A percentile compares a stretch with the other conserved stretches of the same genome.
These are phyloP conservation scores for Aquilaria agallochum DNA, from an alignment of 441 rosid species.

Conservation along the genomic window DNA sequence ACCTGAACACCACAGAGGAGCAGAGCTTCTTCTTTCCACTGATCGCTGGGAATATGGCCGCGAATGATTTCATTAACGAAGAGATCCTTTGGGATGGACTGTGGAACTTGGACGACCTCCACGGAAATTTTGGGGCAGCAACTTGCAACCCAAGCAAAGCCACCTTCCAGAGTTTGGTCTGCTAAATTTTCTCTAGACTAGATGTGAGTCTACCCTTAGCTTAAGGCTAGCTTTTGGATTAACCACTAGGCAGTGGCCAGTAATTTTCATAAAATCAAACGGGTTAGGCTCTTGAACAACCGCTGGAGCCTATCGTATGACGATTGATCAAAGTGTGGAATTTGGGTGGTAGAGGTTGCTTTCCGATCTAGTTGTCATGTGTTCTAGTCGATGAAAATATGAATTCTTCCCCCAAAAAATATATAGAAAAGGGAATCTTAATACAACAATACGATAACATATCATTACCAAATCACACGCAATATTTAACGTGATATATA, in stretches of 20 bases:
- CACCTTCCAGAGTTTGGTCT: conserved; percentile 32
- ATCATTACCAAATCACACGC: no score
- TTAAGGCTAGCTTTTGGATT: no score
- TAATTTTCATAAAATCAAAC: conserved; percentile 5
- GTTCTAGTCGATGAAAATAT: no score
- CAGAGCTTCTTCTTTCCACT: conserved; percentile 21
- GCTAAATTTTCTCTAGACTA: conserved; percentile 22
- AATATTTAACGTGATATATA: no score
- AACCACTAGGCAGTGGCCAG: no score
- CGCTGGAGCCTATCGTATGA: conserved; percentile 14
- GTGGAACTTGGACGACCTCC: conserved; percentile 62
- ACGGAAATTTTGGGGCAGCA: conserved; percentile 30
- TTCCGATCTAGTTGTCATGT: no score
- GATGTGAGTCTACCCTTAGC: conserved; percentile 16
- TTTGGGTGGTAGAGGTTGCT: not conserved
- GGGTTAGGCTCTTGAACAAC: conserved; percentile 16
- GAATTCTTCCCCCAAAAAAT: no score
- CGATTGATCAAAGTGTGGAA: conserved; percentile 20
- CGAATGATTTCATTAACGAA: conserved; percentile 31
- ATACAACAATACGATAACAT: no score
- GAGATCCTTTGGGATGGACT: conserved; percentile 62
- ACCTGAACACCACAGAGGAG: conserved; percentile 27
- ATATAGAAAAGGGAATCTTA: no score
- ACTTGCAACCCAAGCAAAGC: conserved; percentile 33
- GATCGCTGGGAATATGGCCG: conserved; percentile 20